A percentile compares a stretch with the other conserved stretches of the same genome.
These are phyloP conservation scores for Capsella bursapastoris DNA, from an alignment of 345 rosid genomes.

Conservation along the genomic window DNA sequence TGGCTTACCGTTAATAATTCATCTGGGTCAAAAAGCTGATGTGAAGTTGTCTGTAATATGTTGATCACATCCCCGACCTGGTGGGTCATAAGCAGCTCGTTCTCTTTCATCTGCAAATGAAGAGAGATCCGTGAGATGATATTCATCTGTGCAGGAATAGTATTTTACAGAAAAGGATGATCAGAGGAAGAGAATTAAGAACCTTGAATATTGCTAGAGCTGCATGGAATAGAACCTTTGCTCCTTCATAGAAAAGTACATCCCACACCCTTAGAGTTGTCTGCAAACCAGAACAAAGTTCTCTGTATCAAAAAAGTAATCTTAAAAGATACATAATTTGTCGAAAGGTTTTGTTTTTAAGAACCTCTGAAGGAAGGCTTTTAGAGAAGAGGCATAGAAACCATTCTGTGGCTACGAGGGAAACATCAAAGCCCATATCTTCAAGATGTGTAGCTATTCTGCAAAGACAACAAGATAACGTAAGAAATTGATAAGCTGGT, in stretches of 20 bases:
- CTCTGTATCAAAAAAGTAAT: not conserved
- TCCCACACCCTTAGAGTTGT: conserved; percentile 99
- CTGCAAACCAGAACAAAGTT: conserved; percentile 50
- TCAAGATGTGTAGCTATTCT: conserved; percentile 95
- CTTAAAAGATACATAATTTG: not conserved
- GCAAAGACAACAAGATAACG: conserved; percentile 21
- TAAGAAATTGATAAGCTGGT: not conserved
- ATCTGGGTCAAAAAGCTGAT: conserved; percentile 97
- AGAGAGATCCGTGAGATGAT: conserved; percentile 1
- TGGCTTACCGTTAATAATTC: conserved; percentile 78
- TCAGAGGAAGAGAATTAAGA: conserved; percentile 21
- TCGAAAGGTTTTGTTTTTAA: not conserved
- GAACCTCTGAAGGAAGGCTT: conserved; percentile 99
- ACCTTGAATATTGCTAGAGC: conserved; percentile 99
- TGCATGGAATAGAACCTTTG: conserved; percentile 93
- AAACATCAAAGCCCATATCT: conserved; percentile 87
- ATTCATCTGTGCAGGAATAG: not conserved
- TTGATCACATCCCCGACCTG: conserved; percentile 94
- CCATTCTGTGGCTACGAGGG: conserved; percentile 99
- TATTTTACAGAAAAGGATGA: not conserved
- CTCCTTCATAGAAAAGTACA: conserved; percentile 96
- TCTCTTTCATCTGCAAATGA: conserved; percentile 87
- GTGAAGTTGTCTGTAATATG: conserved; percentile 84
- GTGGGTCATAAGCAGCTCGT: conserved; percentile 80
- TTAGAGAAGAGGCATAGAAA: conserved; percentile 98